Conservation (phyloP, 441 rosid genomes). For the Melastoma candidum region DNA sequence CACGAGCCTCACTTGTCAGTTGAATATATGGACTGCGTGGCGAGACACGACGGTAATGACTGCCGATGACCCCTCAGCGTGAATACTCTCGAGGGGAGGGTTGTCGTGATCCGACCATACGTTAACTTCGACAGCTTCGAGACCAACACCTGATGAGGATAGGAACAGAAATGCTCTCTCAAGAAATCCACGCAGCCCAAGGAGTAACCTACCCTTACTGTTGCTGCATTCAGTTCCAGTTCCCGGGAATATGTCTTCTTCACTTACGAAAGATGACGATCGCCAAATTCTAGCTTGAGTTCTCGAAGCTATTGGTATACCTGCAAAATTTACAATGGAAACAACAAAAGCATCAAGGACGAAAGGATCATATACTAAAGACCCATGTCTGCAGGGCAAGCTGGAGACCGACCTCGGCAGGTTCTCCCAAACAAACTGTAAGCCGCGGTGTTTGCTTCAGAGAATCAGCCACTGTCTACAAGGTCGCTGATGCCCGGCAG, state of each 20-base stretch:
- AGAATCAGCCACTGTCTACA: conserved; percentile 13
- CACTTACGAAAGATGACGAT: conserved; percentile 9
- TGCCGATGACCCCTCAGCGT: conserved; percentile 40
- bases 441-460: conserved; percentile 10
- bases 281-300: conserved; percentile 18
- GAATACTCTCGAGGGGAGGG: conserved; percentile 23
- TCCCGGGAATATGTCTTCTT: conserved; percentile 17
- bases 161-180: conserved; percentile 18
- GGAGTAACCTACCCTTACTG: conserved; percentile 14
- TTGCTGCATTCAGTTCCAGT: conserved; percentile 20
- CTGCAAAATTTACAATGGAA: conserved; percentile 8
- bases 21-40: conserved; percentile 41
- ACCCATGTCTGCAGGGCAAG: too few relatives aligned
- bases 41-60: conserved; percentile 24
- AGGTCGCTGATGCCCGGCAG: conserved; percentile 14
- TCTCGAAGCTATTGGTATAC: conserved; percentile 21
- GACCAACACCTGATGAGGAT: conserved; percentile 16
- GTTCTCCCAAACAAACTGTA: conserved; percentile 11
- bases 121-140: conserved; percentile 19
- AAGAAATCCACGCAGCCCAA: conserved; percentile 11
- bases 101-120: conserved; percentile 28
- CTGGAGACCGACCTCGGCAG: conserved; percentile 6
- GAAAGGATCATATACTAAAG: not conserved
- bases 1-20: conserved; percentile 32
- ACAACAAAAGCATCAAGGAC: not conserved